Percentiles rank a stretch among this genome's conserved stretches.
Conservation (phyloP, 768 basidiomycete species). For the Dioszegia aurantiaca region DNA sequence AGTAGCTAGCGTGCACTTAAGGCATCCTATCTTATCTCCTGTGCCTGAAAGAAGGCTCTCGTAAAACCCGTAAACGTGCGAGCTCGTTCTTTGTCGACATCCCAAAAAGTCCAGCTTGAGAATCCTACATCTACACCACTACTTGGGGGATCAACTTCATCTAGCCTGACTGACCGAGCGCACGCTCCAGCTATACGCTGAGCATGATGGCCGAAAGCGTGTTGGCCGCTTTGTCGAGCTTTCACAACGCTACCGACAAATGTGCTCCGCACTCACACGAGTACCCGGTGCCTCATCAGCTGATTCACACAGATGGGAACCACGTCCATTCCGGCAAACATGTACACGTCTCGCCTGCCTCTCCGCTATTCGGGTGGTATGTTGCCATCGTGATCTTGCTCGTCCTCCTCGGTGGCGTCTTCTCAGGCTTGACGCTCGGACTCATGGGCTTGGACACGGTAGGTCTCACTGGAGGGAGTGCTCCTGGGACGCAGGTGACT, state of each 20-base stretch:
- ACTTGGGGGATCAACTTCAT: too few species aligned
- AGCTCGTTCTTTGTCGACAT: too few species aligned
- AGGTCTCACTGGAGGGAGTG: too few species aligned
- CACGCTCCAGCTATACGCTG: too few species aligned
- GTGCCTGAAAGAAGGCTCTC: not conserved
- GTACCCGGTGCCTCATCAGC: too few species aligned
- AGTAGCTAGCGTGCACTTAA: too few species aligned
- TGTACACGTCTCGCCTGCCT: slow-evolving; percentile 36
- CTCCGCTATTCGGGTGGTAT: slow-evolving; percentile 38
- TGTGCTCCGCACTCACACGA: not conserved
- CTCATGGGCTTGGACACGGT: slow-evolving; percentile 44
- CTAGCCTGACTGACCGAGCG: too few species aligned
- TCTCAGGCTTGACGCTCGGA: slow-evolving; percentile 41
- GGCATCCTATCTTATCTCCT: not conserved
- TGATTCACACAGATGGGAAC: too few species aligned
- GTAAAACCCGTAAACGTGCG: not conserved
- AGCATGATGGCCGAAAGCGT: too few species aligned
- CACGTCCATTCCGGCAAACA: slow-evolving; percentile 20
- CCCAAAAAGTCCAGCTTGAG: too few species aligned
- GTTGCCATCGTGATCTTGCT: slow-evolving; percentile 29
- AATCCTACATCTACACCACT: too few species aligned
- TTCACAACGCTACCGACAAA: slow-evolving; percentile 6
- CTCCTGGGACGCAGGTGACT: too few species aligned
- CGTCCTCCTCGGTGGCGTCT: slow-evolving; percentile 37
- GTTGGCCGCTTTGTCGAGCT: not conserved